These are phyloP conservation scores for Grifola frondosa DNA, from an alignment of 1,284 basidiomycete species.

Conservation along the genomic window DNA sequence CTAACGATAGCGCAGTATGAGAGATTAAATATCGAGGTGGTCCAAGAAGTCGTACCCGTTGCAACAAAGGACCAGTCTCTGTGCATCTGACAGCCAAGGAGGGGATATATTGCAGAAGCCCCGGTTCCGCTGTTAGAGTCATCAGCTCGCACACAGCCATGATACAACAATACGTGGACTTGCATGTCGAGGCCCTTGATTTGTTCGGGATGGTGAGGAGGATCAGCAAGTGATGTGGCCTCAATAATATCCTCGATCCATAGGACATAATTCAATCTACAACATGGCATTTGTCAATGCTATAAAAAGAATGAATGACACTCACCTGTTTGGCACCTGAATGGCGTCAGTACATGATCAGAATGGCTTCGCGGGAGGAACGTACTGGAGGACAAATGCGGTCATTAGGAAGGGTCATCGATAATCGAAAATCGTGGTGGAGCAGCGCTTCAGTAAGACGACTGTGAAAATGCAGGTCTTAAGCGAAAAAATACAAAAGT, in stretches of 20 bases:
- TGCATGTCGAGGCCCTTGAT: constrained; percentile 56
- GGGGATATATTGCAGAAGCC: constrained; percentile 86
- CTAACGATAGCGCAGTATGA: constrained; percentile 36
- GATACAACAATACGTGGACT: constrained; percentile 16
- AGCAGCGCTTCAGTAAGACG: constrained; percentile 77
- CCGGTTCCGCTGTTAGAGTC: constrained; percentile 77
- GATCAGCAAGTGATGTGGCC: constrained; percentile 14
- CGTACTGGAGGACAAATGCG: constrained; percentile 85
- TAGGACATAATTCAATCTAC: constrained; percentile 75
- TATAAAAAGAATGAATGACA: neutral
- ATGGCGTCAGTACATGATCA: neutral
- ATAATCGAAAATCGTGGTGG: constrained; percentile 69
- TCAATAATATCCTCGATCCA: constrained; percentile 67
- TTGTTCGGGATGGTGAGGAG: neutral
- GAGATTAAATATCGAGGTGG: neutral
- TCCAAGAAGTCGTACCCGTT: constrained; percentile 61
- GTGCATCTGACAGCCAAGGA: constrained; percentile 66
- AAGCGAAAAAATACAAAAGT: neutral
- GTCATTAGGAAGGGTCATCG: constrained; percentile 62
- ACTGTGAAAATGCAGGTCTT: constrained; percentile 37
- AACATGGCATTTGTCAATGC: neutral
- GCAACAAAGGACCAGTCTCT: constrained; percentile 61
- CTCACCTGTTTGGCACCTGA: constrained; percentile 69
- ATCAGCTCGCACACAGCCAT: neutral
- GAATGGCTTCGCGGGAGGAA: neutral